These are phyloP conservation scores for Aspergillus sojae DNA, from an alignment of 2,329 filamentous ascomycete genomes.

Conservation along the genomic window DNA sequence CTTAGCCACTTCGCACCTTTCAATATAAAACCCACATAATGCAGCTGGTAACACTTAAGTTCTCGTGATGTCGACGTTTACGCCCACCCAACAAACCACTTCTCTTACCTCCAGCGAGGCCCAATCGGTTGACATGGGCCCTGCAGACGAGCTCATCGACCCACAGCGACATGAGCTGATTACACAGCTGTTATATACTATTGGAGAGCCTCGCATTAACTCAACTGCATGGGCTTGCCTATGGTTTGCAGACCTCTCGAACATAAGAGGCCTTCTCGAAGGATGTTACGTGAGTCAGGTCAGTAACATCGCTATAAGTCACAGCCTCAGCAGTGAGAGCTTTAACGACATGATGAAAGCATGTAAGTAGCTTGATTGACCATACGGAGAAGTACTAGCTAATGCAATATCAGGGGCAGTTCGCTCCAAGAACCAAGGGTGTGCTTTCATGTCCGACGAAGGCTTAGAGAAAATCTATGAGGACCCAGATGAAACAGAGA, in stretches of 20 bases:
- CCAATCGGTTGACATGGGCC: not conserved
- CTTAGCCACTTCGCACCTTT: too few relatives aligned
- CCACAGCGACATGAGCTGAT: not conserved
- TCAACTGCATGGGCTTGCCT: not conserved
- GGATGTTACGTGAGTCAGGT: too few relatives aligned
- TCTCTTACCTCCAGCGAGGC: not conserved
- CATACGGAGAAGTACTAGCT: not conserved
- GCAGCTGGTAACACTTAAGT: not conserved
- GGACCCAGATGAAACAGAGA: accelerated
- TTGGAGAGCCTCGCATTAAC: accelerated
- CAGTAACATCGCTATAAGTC: too few relatives aligned
- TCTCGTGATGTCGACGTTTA: not conserved
- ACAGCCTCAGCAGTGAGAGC: not conserved
- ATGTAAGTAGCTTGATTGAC: not conserved
- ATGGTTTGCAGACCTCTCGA: not conserved
- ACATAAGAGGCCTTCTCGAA: not conserved
- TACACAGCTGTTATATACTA: accelerated
- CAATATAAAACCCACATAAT: too few relatives aligned
- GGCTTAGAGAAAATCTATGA: accelerated
- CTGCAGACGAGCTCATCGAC: not conserved
- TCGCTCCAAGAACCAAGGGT: not conserved
- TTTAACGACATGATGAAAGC: not conserved
- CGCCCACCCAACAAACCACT: not conserved
- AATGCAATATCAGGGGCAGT: not conserved
- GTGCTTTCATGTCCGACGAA: accelerated